phyloP scores from a whole-genome alignment of 2,329 filamentous ascomycete genomes.

The Neonectria punicea region DNA sequence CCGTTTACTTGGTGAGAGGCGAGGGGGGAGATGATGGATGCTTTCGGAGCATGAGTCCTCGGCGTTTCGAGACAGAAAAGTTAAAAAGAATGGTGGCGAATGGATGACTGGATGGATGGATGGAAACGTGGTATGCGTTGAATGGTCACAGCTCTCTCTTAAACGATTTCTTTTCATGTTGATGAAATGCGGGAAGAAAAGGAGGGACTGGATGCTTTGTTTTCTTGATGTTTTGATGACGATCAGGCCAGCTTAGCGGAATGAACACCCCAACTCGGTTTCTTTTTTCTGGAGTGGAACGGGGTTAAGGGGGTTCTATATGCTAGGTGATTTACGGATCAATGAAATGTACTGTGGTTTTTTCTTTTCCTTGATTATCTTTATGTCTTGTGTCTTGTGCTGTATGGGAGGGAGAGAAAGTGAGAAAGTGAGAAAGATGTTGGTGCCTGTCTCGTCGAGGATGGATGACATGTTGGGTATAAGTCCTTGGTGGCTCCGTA shows the following conservation, averaged over 20 bases:
- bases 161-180: constrained; percentile 30
- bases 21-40: constrained; percentile 26
- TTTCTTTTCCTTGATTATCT: constrained; percentile 11
- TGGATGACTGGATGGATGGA: constrained; percentile 44
- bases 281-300: constrained; percentile 31
- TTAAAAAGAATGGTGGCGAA: constrained; percentile 46
- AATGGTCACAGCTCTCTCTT: constrained; percentile 45
- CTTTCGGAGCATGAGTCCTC: constrained; percentile 45
- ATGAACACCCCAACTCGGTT: constrained; percentile 29
- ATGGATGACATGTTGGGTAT: not conserved
- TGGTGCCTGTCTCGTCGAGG: constrained; percentile 6
- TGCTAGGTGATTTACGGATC: constrained; percentile 43
- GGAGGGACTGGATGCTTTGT: constrained; percentile 25
- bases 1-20: constrained; percentile 25
- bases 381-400: constrained; percentile 1
- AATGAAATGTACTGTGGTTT: constrained; percentile 42
- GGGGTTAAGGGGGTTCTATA: constrained; percentile 33
- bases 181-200: constrained; percentile 29
- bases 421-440: not conserved
- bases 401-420: constrained; percentile 9
- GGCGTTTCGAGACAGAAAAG: constrained; percentile 46
- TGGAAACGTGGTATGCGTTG: constrained; percentile 47
- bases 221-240: constrained; percentile 29
- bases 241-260: constrained; percentile 25
- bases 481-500: constrained; percentile 28